phyloP scores from a whole-genome alignment of 2,329 filamentous ascomycete genomes.

The Clarireedia monteithiana region DNA sequence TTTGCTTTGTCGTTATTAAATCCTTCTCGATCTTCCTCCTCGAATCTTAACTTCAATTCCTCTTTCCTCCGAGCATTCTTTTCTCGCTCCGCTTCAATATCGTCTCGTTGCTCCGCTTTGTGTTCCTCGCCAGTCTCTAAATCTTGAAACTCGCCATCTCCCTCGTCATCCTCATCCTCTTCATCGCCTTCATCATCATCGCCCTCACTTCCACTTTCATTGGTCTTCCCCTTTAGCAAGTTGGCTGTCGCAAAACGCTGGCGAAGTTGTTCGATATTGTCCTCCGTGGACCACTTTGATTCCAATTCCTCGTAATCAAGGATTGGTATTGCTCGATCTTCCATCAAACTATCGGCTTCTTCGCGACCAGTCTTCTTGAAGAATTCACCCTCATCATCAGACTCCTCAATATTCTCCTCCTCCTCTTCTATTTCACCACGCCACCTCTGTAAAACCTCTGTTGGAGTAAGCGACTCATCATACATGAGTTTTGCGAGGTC shows the following conservation, averaged over 20 bases:
- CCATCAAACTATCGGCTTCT: constrained; percentile 59
- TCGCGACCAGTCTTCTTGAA: constrained; percentile 57
- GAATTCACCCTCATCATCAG: constrained; percentile 51
- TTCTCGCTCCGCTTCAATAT: constrained; percentile 80
- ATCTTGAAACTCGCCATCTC: constrained; percentile 79
- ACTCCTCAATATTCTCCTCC: constrained; percentile 51
- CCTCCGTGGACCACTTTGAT: constrained; percentile 74
- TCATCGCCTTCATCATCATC: constrained; percentile 37
- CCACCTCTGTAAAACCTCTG: constrained; percentile 74
- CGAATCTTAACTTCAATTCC: constrained; percentile 87
- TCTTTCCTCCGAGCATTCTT: constrained; percentile 89
- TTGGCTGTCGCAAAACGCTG: constrained; percentile 67
- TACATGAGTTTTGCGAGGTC: constrained; percentile 88
- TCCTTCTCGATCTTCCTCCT: constrained; percentile 96
- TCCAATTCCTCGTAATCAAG: constrained; percentile 78
- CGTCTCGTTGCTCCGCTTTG: constrained; percentile 31
- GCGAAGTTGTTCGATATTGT: constrained; percentile 67
- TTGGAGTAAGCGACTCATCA: constrained; percentile 67
- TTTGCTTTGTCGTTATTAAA: constrained; percentile 84
- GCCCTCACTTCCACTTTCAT: constrained; percentile 38
- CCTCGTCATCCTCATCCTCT: constrained; percentile 51
- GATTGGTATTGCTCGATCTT: constrained; percentile 71
- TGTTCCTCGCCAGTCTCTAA: constrained; percentile 68
- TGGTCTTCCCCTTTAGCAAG: constrained; percentile 49
- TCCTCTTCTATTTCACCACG: constrained; percentile 54